phyloP scores from a whole-genome alignment of 768 basidiomycete genomes.

The Boletus subcaerulescens region DNA sequence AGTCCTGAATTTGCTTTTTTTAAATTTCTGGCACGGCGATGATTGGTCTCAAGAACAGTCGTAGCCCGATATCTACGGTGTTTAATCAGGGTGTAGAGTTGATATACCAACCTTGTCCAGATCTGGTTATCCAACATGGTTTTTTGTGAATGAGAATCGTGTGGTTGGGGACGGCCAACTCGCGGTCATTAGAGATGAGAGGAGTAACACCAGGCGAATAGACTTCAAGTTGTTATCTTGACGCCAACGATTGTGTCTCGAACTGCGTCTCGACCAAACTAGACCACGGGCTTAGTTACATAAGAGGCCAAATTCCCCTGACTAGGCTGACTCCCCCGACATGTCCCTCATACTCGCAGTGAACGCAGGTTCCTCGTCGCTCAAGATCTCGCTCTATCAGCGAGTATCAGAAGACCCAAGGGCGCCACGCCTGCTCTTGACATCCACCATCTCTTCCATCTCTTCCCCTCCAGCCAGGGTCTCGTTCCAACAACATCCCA shows the following conservation, averaged over 20 bases:
- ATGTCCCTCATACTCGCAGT: constrained; percentile 58
- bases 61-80: constrained; percentile 5
- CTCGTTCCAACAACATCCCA: constrained; percentile 36
- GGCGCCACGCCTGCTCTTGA: constrained; percentile 45
- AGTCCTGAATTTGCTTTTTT: constrained; percentile 3
- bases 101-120: not conserved
- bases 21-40: not conserved
- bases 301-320: not conserved
- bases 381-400: constrained; percentile 73
- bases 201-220: too few species aligned
- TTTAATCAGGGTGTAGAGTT: not conserved
- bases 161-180: too few species aligned
- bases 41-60: not conserved
- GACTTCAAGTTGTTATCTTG: too few species aligned
- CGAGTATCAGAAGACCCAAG: constrained; percentile 27
- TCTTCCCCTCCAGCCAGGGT: constrained; percentile 53
- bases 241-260: too few species aligned
- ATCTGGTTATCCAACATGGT: not conserved
- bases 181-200: too few species aligned
- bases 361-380: constrained; percentile 83
- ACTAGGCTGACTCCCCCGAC: not conserved
- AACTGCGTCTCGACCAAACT: too few species aligned
- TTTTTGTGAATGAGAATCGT: not conserved
- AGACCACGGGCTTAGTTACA: too few species aligned
- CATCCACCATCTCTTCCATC: constrained; percentile 55